Evolutionary conservation across 257 asterid genomes (phyloP).

Genomic region (Salvia splendens): DNA sequence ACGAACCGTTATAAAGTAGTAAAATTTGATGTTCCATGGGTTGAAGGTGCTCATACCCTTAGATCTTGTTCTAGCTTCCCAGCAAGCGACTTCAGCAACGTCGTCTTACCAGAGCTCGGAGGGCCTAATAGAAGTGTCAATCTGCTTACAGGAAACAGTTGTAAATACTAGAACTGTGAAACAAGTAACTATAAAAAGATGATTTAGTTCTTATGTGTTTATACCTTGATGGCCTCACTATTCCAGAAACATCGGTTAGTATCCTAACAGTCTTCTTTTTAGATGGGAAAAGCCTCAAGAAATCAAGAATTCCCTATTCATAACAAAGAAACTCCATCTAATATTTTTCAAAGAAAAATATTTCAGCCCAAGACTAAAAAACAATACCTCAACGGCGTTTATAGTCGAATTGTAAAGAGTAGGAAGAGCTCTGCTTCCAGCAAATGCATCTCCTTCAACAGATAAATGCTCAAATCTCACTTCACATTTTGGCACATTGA

Average conservation of each 20-base stretch:
- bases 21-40: neutral
- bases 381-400: conserved; percentile 60
- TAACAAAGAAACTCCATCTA: neutral
- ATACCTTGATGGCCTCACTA: conserved; percentile 64
- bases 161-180: neutral
- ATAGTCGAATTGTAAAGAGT: conserved; percentile 66
- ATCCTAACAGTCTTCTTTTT: conserved; percentile 56
- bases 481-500: conserved; percentile 58
- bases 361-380: neutral
- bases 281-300: conserved; percentile 56
- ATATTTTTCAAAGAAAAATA: too few relatives aligned
- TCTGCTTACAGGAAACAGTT: conserved; percentile 26
- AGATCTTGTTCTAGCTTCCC: conserved; percentile 62
- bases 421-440: conserved; percentile 83
- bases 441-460: conserved; percentile 70
- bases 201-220: neutral
- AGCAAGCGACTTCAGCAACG: conserved; percentile 55
- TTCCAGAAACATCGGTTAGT: conserved; percentile 50
- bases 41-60: conserved; percentile 39
- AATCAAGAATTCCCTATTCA: conserved; percentile 57
- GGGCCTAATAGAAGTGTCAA: conserved; percentile 69
- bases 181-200: neutral
- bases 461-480: conserved; percentile 66
- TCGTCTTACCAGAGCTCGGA: conserved; percentile 63
- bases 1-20: neutral